Conservation (phyloP, 495 filamentous ascomycete species). For the Tuber microsphaerosporum region DNA sequence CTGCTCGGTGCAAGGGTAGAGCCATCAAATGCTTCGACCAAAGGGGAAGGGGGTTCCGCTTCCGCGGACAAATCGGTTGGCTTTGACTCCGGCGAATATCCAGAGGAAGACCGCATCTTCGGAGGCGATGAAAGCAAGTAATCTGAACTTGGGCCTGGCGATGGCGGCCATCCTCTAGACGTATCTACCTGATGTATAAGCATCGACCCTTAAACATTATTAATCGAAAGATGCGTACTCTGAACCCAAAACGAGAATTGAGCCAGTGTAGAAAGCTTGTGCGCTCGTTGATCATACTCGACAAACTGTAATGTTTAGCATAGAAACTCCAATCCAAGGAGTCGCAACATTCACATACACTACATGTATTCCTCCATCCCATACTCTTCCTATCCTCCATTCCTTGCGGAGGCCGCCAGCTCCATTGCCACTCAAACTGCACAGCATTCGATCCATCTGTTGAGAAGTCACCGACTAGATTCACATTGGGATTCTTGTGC, state of each 20-base stretch:
- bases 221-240: slow-evolving; percentile 48
- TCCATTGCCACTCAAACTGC: slow-evolving; percentile 92
- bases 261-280: slow-evolving; percentile 77
- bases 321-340: slow-evolving; percentile 4
- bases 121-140: slow-evolving; percentile 66
- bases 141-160: slow-evolving; percentile 51
- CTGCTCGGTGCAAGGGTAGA: slow-evolving; percentile 45
- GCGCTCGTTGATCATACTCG: slow-evolving; percentile 89
- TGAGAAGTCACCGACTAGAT: slow-evolving; percentile 77
- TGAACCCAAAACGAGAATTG: slow-evolving; percentile 93
- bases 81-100: slow-evolving; percentile 31
- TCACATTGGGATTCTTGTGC: slow-evolving; percentile 93
- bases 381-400: slow-evolving; percentile 70
- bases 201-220: neutral
- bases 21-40: slow-evolving; percentile 48
- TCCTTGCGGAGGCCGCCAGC: slow-evolving; percentile 83
- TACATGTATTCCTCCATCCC: slow-evolving; percentile 93
- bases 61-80: slow-evolving; percentile 51
- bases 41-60: slow-evolving; percentile 60
- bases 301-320: slow-evolving; percentile 57
- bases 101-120: slow-evolving; percentile 69
- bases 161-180: slow-evolving; percentile 37
- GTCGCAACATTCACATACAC: slow-evolving; percentile 48
- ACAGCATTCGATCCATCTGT: slow-evolving; percentile 75
- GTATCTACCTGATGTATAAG: slow-evolving; percentile 38